Evolutionary conservation across 345 rosid genomes (phyloP).

Genomic region (Gossypium raimondii): DNA sequence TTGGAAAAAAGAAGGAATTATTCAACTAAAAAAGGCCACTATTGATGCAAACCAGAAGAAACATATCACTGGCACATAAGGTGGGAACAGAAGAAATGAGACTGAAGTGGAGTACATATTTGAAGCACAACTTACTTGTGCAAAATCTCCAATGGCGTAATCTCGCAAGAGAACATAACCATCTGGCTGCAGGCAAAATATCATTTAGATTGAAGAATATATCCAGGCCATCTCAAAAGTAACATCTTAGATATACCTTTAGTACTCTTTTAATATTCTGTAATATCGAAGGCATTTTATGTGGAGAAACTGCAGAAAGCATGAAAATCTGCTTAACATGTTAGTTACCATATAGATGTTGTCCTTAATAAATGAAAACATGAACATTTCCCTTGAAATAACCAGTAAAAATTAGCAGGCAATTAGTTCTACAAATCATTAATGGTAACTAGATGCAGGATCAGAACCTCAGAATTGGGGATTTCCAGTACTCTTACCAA

Average conservation of each 20-base stretch:
- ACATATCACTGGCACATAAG: neutral
- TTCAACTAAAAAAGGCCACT: neutral
- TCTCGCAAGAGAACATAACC: conserved; percentile 28
- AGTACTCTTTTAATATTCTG: conserved; percentile 25
- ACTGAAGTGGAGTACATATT: neutral
- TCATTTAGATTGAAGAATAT: conserved; percentile 5
- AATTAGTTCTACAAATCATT: neutral
- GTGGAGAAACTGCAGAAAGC: conserved; percentile 57
- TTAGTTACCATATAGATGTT: neutral
- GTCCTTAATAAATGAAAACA: conserved; percentile 13
- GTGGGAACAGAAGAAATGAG: neutral
- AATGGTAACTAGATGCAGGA: neutral
- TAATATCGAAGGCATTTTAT: conserved; percentile 34
- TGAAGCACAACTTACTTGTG: neutral
- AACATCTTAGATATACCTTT: conserved; percentile 32
- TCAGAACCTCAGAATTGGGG: neutral
- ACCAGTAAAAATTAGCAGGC: neutral
- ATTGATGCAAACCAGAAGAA: conserved; percentile 1
- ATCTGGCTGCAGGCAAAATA: conserved; percentile 37
- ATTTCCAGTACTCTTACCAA: conserved; percentile 31
- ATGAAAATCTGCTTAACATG: conserved; percentile 45
- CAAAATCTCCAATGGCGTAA: neutral
- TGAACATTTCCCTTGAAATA: neutral
- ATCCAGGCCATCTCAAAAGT: neutral
- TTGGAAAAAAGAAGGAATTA: neutral